Base-by-base conservation (phyloP, 192 early-diverging fungal species). In the Linnemannia hyalina region DNA sequence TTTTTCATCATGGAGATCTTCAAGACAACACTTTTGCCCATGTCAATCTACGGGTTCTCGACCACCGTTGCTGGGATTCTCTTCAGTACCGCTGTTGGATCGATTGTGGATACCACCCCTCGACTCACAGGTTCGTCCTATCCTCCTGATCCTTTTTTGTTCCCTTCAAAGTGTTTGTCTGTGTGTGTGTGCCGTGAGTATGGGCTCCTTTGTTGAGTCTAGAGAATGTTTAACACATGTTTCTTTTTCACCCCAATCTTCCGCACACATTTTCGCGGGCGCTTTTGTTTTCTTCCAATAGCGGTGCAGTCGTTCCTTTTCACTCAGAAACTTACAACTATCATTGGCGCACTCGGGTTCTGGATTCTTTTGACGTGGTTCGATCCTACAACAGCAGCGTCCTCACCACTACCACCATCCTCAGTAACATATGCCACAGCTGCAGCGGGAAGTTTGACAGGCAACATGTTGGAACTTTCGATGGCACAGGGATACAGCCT, bases 1-100 rank as follows among this genome's bases (percentile, higher is more conserved):
- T 78, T 88, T 32, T 88, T 88, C 54, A 75, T 88, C 65, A 84
- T 84, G 69, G 82, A 88, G 72, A 81, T 88, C 54, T 88, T 88
- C 75, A 75, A 78, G 42, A 84, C 82, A 1, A 84, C 88, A 11
- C 54, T 88, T 5, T 16, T 88, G 18, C 77, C 78, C 35, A 80
- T 83, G 74, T 88, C 88, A 20, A 55, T 88, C 8, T 88, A 84
- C 46, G 88, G 88, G 1, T 81, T 88, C 70, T 80, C 80, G 1
- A 88, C 88, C 35, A 88, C 88, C 10, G 79, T 78, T 6, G 78
- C 76, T 9, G 88, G 78, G 9, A 83, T 88, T 68, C 42, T 84
- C 20, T 78, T 88, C 10, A 82, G 88, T 35, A 82, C 82, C 29
- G 47, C 68, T 26, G 73, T 88, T 36, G 88, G 88, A 13, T 78